phyloP scores from a whole-genome alignment of 495 filamentous ascomycete genomes.

The Aspergillus funiculosus region DNA sequence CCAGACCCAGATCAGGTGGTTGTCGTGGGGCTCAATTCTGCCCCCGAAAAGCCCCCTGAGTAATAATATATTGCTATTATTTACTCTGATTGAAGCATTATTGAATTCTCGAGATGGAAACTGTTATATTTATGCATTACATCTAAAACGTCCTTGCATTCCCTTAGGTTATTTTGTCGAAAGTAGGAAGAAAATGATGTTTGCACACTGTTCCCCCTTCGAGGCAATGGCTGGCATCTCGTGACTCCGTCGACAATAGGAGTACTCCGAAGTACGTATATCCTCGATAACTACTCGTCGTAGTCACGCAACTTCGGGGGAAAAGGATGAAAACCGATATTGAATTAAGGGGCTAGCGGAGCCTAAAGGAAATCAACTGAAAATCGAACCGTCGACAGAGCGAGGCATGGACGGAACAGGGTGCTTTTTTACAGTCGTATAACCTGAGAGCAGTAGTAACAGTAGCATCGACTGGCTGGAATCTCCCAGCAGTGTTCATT shows the following conservation, averaged over 20 bases:
- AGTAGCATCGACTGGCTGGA: neutral
- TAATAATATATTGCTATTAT: neutral
- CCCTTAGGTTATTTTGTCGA: neutral
- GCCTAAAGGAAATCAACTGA: neutral
- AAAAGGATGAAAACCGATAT: slow-evolving; percentile 3
- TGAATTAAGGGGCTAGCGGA: slow-evolving; percentile 3
- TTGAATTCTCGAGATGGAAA: too few species aligned
- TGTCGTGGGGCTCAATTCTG: slow-evolving; percentile 14
- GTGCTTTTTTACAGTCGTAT: too few species aligned
- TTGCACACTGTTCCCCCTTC: neutral
- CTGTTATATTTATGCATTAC: too few species aligned
- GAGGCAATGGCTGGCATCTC: neutral
- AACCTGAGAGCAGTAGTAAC: neutral
- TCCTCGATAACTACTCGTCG: too few species aligned
- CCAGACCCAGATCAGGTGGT: slow-evolving; percentile 11
- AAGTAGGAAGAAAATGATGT: too few species aligned
- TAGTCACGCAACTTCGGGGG: slow-evolving; percentile 2
- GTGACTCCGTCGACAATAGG: neutral
- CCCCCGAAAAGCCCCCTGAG: slow-evolving; percentile 7
- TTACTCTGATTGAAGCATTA: too few species aligned
- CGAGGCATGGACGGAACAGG: too few species aligned
- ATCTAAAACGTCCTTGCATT: neutral
- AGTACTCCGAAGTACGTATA: too few species aligned
- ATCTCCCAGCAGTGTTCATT: neutral
- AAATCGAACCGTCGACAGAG: too few species aligned